Base-by-base conservation (phyloP, 768 basidiomycete species). In the Boletus rubescentipes region DNA sequence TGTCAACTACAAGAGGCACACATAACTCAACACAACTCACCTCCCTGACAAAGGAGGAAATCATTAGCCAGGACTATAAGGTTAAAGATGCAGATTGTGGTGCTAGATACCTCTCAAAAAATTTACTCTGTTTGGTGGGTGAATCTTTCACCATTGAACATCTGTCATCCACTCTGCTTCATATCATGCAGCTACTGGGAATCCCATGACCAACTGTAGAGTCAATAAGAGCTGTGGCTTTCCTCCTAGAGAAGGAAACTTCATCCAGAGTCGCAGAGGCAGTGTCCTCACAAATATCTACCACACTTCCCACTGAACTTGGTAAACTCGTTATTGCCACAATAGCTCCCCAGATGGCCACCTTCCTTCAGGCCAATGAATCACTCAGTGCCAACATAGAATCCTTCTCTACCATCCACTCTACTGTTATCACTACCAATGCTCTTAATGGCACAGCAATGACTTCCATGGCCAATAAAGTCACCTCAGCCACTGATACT, bases 201-300 rank as follows among this genome's bases (percentile, higher is more conserved):
- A 5, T 49, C 0, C 30, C 39, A 9, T 2, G 15, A 1, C 20
- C 30, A 2, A 20, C 20, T 0, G 23, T 23, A 0, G 20, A 40
- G 23, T 30, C 48, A 0, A 49, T 49, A 0, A 9, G 9, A 1
- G 20, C 30, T 1, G 38, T 49, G 0, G 30, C 38, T 3, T 49
- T 31, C 20, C 38, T 49, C 0, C 8, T 49, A 4, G 39, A 49
- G 5, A 20, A 23, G 2, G 39, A 41, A 12, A 15, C 4, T 1
- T 8, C 6, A 9, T 6, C 21, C 8, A 20, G 15, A 11, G 15
- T 9, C 0, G 47, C 29, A 0, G n/a, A n/a, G 0, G 5, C 5
- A 1, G 12, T 47, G 6, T 26, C 26, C 26, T 26, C 6, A 6
- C 26, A 26, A 26, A 26, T 26, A 3, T 26, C 26, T 26, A 6